phyloP scores from a whole-genome alignment of 768 basidiomycete species.

The Boletus rubroflammeus region DNA sequence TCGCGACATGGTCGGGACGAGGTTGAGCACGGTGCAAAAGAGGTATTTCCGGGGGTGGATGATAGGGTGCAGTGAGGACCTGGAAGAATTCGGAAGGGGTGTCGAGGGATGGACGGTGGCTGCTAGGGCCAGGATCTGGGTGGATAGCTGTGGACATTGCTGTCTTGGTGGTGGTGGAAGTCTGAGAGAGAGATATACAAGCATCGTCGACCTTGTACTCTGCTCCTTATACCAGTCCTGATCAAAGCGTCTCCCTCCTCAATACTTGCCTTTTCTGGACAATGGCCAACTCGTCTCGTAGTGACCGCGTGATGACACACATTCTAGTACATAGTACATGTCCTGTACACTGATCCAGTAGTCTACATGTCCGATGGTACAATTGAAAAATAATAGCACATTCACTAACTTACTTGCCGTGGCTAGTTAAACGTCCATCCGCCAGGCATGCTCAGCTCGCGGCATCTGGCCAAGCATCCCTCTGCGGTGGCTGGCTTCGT shows the following conservation, averaged over 20 bases:
- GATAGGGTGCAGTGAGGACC: slow-evolving; percentile 27
- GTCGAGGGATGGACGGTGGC: slow-evolving; percentile 17
- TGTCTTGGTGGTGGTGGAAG: background rate
- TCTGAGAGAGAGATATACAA: background rate
- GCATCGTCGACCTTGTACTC: slow-evolving; percentile 18
- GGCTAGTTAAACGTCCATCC: slow-evolving; percentile 34
- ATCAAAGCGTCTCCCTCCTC: slow-evolving; percentile 32
- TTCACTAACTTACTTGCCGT: background rate
- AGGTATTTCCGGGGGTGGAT: slow-evolving; percentile 1
- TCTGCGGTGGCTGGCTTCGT: slow-evolving; percentile 7
- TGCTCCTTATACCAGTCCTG: slow-evolving; percentile 25
- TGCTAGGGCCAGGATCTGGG: slow-evolving; percentile 22
- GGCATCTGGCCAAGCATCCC: slow-evolving; percentile 16
- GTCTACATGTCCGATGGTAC: slow-evolving; percentile 17
- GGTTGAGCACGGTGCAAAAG: slow-evolving; percentile 14
- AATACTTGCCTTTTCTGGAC: slow-evolving; percentile 35
- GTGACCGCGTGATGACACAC: too few relatives aligned
- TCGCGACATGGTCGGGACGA: slow-evolving; percentile 16
- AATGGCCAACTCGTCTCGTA: slow-evolving; percentile 17
- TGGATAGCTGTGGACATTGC: slow-evolving; percentile 12
- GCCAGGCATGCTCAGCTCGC: slow-evolving; percentile 40
- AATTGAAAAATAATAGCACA: slow-evolving; percentile 3
- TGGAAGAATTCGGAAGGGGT: slow-evolving; percentile 29
- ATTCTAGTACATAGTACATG: too few relatives aligned
- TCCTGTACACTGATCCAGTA: slow-evolving; percentile 9